phyloP scores from a whole-genome alignment of 495 filamentous ascomycete genomes.

The Achaetomiella virescens region DNA sequence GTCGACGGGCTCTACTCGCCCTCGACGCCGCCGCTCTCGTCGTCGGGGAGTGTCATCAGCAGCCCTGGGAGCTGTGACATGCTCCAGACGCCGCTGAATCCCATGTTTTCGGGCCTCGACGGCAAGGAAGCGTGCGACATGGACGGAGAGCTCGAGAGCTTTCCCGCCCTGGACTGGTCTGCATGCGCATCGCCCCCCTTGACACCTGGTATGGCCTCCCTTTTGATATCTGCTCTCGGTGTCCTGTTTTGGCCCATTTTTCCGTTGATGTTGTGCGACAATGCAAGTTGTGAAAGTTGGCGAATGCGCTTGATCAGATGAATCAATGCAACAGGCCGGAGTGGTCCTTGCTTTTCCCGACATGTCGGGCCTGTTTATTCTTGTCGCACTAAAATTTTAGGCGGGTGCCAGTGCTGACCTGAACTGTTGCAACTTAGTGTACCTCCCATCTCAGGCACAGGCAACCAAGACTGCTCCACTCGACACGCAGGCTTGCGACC shows the following conservation, averaged over 20 bases:
- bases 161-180: conserved; percentile 71
- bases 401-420: conserved; percentile 31
- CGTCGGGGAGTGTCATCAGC: conserved; percentile 73
- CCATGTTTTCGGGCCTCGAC: conserved; percentile 68
- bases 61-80: conserved; percentile 77
- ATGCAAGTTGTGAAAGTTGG: neutral
- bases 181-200: conserved; percentile 75
- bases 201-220: conserved; percentile 70
- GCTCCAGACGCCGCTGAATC: conserved; percentile 75
- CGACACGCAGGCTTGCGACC: conserved; percentile 59
- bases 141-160: conserved; percentile 66
- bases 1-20: conserved; percentile 70
- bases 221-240: neutral
- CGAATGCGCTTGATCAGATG: neutral
- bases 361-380: neutral
- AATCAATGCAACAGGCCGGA: no score
- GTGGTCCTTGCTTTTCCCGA: neutral
- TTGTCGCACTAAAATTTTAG: conserved; percentile 7
- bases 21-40: conserved; percentile 82
- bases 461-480: conserved; percentile 46
- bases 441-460: conserved; percentile 60
- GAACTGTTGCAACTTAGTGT: conserved; percentile 54
- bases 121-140: conserved; percentile 71
- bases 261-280: no score
- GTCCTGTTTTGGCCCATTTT: conserved; percentile 19